A percentile compares a stretch with the other conserved stretches of the same genome.
Conservation (phyloP, 2,329 filamentous ascomycete genomes). For the Coleophoma cylindrospora region DNA sequence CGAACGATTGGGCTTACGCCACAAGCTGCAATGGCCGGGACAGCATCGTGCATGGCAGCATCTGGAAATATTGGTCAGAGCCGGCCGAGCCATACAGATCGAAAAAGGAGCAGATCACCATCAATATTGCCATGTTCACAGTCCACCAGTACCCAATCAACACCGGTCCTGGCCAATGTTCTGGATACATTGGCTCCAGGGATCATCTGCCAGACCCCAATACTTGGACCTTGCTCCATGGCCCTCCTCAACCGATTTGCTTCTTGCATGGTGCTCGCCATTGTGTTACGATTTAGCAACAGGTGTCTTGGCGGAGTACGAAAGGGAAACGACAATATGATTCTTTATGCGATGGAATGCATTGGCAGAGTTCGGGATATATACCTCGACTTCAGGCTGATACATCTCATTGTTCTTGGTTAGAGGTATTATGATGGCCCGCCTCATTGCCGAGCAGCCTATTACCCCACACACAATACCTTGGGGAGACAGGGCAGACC, state of each 20-base stretch:
- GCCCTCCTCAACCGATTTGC: conserved; percentile 44
- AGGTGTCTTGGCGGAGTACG: no score
- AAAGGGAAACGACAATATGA: no score
- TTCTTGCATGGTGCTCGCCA: conserved; percentile 21
- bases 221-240: conserved; percentile 40
- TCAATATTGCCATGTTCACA: conserved; percentile 54
- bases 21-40: conserved; percentile 49
- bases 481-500: no score
- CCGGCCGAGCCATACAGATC: neutral
- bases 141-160: conserved; percentile 63
- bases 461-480: no score
- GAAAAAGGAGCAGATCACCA: conserved; percentile 26
- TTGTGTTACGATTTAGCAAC: conserved; percentile 3
- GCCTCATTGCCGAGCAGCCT: no score
- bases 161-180: conserved; percentile 53
- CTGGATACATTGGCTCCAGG: conserved; percentile 56
- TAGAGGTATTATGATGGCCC: no score
- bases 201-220: conserved; percentile 59
- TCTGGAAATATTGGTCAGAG: conserved; percentile 30
- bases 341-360: no score
- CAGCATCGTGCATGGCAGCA: conserved; percentile 47
- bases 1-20: conserved; percentile 51
- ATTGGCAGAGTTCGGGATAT: no score
- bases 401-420: no score
- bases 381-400: no score